Percentiles rank a stretch among this genome's conserved stretches.
phyloP scores from a whole-genome alignment of 1,284 basidiomycete species.

The Uromyces viciae-fabae region DNA sequence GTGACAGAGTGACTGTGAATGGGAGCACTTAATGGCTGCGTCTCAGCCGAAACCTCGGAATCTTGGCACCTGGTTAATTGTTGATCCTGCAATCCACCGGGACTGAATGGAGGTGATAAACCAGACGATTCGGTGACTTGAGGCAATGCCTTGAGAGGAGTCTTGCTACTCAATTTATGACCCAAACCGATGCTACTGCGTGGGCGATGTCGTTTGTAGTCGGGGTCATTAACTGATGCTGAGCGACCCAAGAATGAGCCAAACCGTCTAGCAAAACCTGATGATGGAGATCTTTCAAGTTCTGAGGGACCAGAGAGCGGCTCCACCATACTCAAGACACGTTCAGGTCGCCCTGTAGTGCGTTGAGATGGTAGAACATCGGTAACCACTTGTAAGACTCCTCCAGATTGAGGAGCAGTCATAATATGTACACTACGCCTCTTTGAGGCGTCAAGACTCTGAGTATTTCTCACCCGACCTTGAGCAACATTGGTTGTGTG shows the following conservation, averaged over 20 bases:
- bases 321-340: slow-evolving; percentile 49
- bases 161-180: slow-evolving; percentile 56
- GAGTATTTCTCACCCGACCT: background rate
- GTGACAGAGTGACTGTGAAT: background rate
- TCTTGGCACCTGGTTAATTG: slow-evolving; percentile 2
- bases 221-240: slow-evolving; percentile 48
- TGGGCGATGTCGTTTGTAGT: slow-evolving; percentile 48
- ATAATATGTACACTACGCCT: slow-evolving; percentile 34
- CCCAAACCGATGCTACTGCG: slow-evolving; percentile 63
- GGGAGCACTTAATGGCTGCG: slow-evolving; percentile 35
- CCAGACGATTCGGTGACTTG: slow-evolving; percentile 49
- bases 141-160: slow-evolving; percentile 48
- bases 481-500: background rate
- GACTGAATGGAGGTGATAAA: slow-evolving; percentile 19
- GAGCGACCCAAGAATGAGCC: slow-evolving; percentile 53
- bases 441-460: background rate
- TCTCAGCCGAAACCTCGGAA: background rate
- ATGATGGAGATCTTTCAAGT: slow-evolving; percentile 41
- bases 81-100: slow-evolving; percentile 14
- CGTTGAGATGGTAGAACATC: slow-evolving; percentile 3
- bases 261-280: slow-evolving; percentile 52
- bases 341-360: slow-evolving; percentile 62
- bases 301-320: slow-evolving; percentile 53
- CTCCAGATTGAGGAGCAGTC: slow-evolving; percentile 25
- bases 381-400: background rate